A percentile compares a stretch with the other conserved stretches of the same genome.
Evolutionary conservation across 352 stramenopile species (phyloP).

Genomic region (Peronospora farinosa): DNA sequence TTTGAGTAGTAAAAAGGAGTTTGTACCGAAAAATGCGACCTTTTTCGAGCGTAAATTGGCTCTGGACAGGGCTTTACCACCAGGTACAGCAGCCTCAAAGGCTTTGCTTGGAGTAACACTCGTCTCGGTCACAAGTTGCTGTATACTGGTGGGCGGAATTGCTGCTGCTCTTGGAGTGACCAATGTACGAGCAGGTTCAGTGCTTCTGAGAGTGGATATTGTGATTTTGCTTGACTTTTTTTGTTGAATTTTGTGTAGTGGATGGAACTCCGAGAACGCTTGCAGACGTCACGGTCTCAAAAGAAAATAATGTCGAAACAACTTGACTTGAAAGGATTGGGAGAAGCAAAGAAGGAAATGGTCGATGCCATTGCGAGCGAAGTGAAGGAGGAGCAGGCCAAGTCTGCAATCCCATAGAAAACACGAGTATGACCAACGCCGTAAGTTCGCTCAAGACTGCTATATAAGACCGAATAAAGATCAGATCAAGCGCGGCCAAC

Average conservation of each 20-base stretch:
- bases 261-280: conserved; percentile 36
- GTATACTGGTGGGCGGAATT: conserved; percentile 30
- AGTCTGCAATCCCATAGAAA: conserved; percentile 10
- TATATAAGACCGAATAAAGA: neutral
- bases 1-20: conserved; percentile 15
- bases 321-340: conserved; percentile 26
- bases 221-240: conserved; percentile 10
- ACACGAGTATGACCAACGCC: neutral
- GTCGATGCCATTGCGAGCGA: conserved; percentile 11
- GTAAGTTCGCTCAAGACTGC: neutral
- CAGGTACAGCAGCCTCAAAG: conserved; percentile 35
- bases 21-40: conserved; percentile 24
- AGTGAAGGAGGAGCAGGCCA: conserved; percentile 11
- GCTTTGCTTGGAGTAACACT: conserved; percentile 46
- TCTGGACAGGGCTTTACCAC: conserved; percentile 33
- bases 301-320: conserved; percentile 10
- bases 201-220: neutral
- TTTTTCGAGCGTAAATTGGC: conserved; percentile 38
- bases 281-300: conserved; percentile 25
- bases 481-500: neutral
- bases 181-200: conserved; percentile 28
- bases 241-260: conserved; percentile 13
- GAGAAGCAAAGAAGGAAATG: conserved; percentile 19
- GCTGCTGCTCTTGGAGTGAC: conserved; percentile 31
- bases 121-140: conserved; percentile 36